Evolutionary conservation across 2,329 filamentous ascomycete genomes (phyloP), one percentile per base, ranked within the genome.

Genomic region (Elsinoe arachidis): DNA sequence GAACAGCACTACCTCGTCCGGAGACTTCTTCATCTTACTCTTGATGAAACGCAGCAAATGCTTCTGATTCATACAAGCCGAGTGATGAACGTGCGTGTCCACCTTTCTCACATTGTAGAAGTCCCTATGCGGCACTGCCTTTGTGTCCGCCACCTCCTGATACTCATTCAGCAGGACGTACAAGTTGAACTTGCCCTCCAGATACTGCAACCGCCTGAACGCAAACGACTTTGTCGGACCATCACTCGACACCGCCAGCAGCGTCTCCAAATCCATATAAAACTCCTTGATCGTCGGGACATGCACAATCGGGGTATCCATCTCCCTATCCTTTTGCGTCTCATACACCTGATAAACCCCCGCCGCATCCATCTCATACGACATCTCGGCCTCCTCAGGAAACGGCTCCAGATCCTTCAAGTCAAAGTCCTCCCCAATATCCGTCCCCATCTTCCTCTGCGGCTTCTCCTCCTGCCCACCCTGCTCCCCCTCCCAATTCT

Each of bases 21-120:
- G 90, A 15, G 83, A 93, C 73, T 96, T 99, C 80, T 96, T 97
- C 90, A 99, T 96, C 75, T 99, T 99, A 74, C 90, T 96, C 74
- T 99, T 99, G 77, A 99, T 99, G 73, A 99, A 99, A 56, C 93
- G 89, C 60, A 99, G 77, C 58, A 99, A 76, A 79, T 99, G 93
- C 74, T 99, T 99, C 73, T 99, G 93, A 69, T 99, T 99, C 93
- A 99, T 99, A 71, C 93, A 99, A 21, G 93, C 93, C 14, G 93
- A 99, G 72, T 99, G 93, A 70, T 99, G 93, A 65, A 99, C 93
- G 79, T 99, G 93, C 7, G 93, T 99, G 69, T 99, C 93, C 53
- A 99, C 93, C 72, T 99, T 99, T 69, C 93, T 83, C 51, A 99
- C 93, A 68, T 99, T 99, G 77, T 99, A 99, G 69, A 99, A 99